Conservation (phyloP, 495 filamentous ascomycete species). For the Ramalina intermedia region DNA sequence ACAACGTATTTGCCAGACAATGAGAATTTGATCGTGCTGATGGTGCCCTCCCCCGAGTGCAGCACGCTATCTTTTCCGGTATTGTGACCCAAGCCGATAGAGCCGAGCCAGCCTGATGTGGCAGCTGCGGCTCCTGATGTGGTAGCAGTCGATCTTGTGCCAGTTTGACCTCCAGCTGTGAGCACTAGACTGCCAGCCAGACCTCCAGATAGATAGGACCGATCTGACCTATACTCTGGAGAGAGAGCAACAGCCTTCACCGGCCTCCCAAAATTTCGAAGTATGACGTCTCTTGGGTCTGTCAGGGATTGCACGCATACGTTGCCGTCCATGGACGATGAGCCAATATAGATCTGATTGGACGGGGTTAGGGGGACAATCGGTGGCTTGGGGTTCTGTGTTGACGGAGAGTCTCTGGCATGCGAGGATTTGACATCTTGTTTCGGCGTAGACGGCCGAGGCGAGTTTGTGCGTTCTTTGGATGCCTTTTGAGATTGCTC, state of each 20-base stretch:
- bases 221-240: conserved; percentile 80
- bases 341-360: conserved; percentile 82
- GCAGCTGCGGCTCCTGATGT: conserved; percentile 65
- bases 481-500: conserved; percentile 34
- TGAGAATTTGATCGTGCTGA: conserved; percentile 86
- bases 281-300: conserved; percentile 63
- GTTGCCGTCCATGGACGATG: conserved; percentile 89
- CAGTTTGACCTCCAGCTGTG: conserved; percentile 66
- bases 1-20: conserved; percentile 77
- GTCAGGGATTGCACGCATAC: conserved; percentile 77
- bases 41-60: conserved; percentile 83
- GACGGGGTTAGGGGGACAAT: conserved; percentile 54
- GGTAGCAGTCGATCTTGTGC: conserved; percentile 63
- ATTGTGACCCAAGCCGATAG: conserved; percentile 62
- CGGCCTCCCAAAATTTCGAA: conserved; percentile 87
- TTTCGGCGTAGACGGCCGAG: conserved; percentile 30
- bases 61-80: conserved; percentile 76
- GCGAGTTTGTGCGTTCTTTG: conserved; percentile 31
- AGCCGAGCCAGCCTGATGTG: conserved; percentile 82
- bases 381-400: conserved; percentile 29
- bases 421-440: background rate
- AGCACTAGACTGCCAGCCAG: conserved; percentile 78
- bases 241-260: conserved; percentile 82
- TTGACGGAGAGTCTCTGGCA: conserved; percentile 35
- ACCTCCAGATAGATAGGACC: conserved; percentile 79